Base-by-base conservation (phyloP, 2,329 filamentous ascomycete species). In the Graphilbum ipis-grandicollis region DNA sequence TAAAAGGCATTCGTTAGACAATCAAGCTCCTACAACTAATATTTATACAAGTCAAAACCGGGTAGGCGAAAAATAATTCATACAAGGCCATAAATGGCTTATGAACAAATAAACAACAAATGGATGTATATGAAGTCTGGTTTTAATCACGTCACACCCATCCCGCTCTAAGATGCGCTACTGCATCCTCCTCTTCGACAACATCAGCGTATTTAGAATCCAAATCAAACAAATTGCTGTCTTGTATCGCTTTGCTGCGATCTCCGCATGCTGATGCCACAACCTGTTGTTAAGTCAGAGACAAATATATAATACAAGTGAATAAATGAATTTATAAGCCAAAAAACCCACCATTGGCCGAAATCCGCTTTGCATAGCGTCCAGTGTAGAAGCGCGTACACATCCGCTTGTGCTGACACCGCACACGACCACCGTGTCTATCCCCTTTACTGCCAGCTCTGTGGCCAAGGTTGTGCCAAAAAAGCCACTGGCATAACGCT, bases 331-430 rank as follows among this genome's bases (percentile, higher is more conserved):
- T n/a, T n/a, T n/a, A n/a, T n/a, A n/a, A n/a, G 10, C 21, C 21
- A 23, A 23, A 23, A 23, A 23, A 39, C 37, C 4, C 39, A 60
- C 58, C 58, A 64, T 65, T 10, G 60, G 59, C 32, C 59, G 50
- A 36, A 57, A 62, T 1, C 59, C 60, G 39, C 54, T 41, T 40
- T 59, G 58, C 56, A 65, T 60, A 4, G 58, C 54, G 39, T 65
- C 61, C 36, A 64, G 44, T 6, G 59, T 56, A 15, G 51, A 57
- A 2, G 60, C 60, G 35, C 62, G 51, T 36, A 64, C 39, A 43
- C 61, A 63, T 1, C 61, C 61, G 40, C 54, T 58, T 13, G 60
- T 65, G 47, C 59, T 62, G 31, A 65, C 60, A 15, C 62, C 61
- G 41, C 60, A 62, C 14, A 65, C 48, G 7, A 65, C 57, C 18